Conservation (phyloP, 371 early-diverging fungal genomes). For the Gilbertella persicaria region DNA sequence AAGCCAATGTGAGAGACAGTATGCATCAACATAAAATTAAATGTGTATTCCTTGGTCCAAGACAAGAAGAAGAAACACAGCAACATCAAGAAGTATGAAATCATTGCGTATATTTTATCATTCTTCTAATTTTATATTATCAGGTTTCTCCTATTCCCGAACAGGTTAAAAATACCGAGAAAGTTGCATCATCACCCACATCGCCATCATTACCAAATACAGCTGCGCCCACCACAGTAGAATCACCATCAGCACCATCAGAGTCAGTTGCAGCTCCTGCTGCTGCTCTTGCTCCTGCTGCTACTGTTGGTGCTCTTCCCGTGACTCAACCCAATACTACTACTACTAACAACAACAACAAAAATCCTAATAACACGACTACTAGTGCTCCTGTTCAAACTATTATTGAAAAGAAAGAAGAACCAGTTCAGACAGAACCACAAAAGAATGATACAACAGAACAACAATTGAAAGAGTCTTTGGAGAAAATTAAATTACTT, state of each 20-base stretch:
- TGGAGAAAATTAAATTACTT: constrained; percentile 26
- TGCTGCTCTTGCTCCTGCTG: background rate
- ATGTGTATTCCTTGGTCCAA: constrained; percentile 48
- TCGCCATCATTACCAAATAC: background rate
- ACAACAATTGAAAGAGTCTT: constrained; percentile 27
- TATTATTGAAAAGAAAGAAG: background rate
- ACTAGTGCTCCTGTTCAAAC: background rate
- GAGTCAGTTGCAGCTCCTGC: background rate
- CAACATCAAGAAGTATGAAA: background rate
- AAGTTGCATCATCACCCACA: constrained; percentile 12
- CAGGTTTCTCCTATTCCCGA: constrained; percentile 12
- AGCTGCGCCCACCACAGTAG: background rate
- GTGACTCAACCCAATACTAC: background rate
- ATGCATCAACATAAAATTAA: constrained; percentile 69
- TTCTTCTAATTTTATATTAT: background rate
- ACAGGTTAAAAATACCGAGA: constrained; percentile 12
- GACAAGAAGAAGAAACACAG: constrained; percentile 5
- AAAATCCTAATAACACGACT: background rate
- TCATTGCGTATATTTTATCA: background rate
- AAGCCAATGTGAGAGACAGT: constrained; percentile 46
- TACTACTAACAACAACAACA: background rate
- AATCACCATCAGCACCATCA: background rate
- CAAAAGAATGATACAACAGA: constrained; percentile 16
- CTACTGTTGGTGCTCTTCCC: constrained; percentile 6
- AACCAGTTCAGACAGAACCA: background rate